phyloP scores from a whole-genome alignment of 768 basidiomycete genomes.

The Phaffia tasmanica region DNA sequence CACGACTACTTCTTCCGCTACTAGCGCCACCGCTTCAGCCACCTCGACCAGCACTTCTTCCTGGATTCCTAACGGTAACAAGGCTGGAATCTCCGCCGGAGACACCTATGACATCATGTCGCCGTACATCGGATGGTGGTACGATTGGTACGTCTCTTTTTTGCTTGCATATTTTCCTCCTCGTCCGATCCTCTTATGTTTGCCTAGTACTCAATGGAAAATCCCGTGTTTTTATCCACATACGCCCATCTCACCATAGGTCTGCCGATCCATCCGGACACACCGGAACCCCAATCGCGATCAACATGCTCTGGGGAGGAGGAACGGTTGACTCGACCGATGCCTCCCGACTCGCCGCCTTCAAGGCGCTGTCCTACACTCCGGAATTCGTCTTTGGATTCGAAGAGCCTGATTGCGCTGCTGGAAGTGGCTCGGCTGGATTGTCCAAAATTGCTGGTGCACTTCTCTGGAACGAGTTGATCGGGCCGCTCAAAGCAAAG shows the following conservation, averaged over 20 bases:
- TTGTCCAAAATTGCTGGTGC: slow-evolving; percentile 26
- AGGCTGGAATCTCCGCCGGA: slow-evolving; percentile 37
- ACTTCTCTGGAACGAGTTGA: slow-evolving; percentile 33
- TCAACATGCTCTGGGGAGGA: slow-evolving; percentile 26
- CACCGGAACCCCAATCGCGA: slow-evolving; percentile 1
- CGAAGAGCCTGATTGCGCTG: slow-evolving; percentile 39
- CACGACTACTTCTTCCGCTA: neutral
- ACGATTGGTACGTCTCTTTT: slow-evolving; percentile 30
- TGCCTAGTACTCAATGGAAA: neutral
- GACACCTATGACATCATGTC: slow-evolving; percentile 28
- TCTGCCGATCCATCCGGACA: slow-evolving; percentile 8
- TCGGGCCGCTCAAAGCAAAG: slow-evolving; percentile 32
- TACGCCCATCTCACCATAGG: neutral
- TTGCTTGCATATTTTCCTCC: neutral
- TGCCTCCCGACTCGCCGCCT: slow-evolving; percentile 31
- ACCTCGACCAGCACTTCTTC: neutral
- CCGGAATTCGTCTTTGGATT: slow-evolving; percentile 35
- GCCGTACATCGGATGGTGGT: slow-evolving; percentile 36
- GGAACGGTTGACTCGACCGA: slow-evolving; percentile 31
- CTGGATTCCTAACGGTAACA: slow-evolving; percentile 31
- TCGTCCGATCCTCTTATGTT: neutral
- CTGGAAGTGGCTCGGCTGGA: slow-evolving; percentile 23
- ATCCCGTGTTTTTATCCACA: too few species aligned
- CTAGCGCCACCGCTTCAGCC: neutral
- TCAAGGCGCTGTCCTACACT: slow-evolving; percentile 32